A percentile compares a stretch with the other conserved stretches of the same genome.
Conservation (phyloP, 441 rosid species). For the Codiaeum variegatum region DNA sequence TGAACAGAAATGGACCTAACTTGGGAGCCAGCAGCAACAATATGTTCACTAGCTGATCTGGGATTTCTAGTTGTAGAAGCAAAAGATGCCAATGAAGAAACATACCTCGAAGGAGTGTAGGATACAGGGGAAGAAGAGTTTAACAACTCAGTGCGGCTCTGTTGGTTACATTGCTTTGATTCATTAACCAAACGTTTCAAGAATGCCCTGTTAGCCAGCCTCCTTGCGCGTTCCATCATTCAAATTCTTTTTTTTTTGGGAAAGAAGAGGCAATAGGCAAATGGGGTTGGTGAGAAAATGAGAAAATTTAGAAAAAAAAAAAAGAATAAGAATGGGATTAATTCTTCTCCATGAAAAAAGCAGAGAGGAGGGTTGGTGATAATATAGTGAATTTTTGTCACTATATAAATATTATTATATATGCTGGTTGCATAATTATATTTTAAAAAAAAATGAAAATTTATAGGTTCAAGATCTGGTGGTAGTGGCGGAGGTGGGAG, state of each 20-base stretch:
- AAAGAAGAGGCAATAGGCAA: slow-evolving; percentile 11
- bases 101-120: slow-evolving; percentile 63
- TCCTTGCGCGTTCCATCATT: slow-evolving; percentile 88
- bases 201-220: slow-evolving; percentile 75
- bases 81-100: slow-evolving; percentile 66
- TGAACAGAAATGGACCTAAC: slow-evolving; percentile 67
- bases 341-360: slow-evolving; percentile 14
- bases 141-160: slow-evolving; percentile 20
- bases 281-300: slow-evolving; percentile 30
- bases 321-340: slow-evolving; percentile 5
- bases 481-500: slow-evolving; percentile 18
- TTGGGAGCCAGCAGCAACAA: slow-evolving; percentile 41
- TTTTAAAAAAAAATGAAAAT: neutral
- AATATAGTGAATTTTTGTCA: slow-evolving; percentile 12
- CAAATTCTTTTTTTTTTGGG: slow-evolving; percentile 7
- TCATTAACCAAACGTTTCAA: slow-evolving; percentile 56
- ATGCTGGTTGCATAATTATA: neutral
- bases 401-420: neutral
- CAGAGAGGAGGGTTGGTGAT: slow-evolving; percentile 26
- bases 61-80: slow-evolving; percentile 28
- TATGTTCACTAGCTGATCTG: slow-evolving; percentile 33
- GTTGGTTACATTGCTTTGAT: slow-evolving; percentile 46
- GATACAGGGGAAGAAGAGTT: slow-evolving; percentile 34
- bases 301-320: neutral
- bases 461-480: slow-evolving; percentile 14